Evolutionary conservation across 2,329 filamentous ascomycete species (phyloP).

Genomic region (Penicillium sp.): DNA sequence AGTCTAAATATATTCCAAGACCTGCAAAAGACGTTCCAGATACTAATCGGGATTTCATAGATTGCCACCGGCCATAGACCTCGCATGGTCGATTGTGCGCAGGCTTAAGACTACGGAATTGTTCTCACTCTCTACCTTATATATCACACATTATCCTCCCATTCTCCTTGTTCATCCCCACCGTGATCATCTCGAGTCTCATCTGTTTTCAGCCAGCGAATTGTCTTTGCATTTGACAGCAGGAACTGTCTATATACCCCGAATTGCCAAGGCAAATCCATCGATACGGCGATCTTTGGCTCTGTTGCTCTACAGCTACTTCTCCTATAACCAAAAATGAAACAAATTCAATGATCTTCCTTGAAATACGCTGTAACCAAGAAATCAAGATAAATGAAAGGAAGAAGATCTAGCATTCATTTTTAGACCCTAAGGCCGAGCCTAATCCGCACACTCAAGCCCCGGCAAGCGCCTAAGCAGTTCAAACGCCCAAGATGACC

Average conservation of each 20-base stretch:
- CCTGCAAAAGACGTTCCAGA: too few relatives aligned
- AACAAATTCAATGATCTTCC: neutral
- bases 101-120: constrained; percentile 1
- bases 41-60: neutral
- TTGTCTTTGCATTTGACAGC: neutral
- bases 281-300: too few relatives aligned
- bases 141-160: too few relatives aligned
- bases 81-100: constrained; percentile 11
- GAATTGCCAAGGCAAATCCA: too few relatives aligned
- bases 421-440: constrained; percentile 13
- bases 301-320: neutral
- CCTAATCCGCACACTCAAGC: constrained; percentile 12
- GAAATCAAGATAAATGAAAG: neutral
- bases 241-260: neutral
- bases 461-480: constrained; percentile 15
- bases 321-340: neutral
- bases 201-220: too few relatives aligned
- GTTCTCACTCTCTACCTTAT: too few relatives aligned
- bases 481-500: constrained; percentile 13
- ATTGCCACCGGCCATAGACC: constrained; percentile 2
- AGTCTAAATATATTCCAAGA: neutral
- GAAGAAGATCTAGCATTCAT: constrained; percentile 11
- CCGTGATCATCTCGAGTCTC: too few relatives aligned
- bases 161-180: too few relatives aligned
- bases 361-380: neutral